These are phyloP conservation scores for Alnus rubra DNA, from an alignment of 306 rosid genomes.

Conservation along the genomic window DNA sequence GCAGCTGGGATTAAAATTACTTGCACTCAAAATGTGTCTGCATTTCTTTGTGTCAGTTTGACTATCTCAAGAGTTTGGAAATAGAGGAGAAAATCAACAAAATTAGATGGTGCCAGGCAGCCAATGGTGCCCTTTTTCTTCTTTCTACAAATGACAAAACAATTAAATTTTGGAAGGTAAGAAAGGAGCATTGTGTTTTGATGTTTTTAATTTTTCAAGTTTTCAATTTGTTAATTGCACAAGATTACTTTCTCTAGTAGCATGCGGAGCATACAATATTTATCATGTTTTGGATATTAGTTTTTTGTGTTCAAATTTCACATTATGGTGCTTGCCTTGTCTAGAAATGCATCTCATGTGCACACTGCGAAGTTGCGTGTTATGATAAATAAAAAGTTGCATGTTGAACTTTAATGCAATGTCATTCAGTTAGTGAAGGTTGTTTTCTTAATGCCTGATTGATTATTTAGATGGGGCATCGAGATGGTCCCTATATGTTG, in stretches of 20 bases:
- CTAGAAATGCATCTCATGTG: background rate
- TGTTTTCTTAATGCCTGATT: background rate
- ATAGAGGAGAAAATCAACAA: constrained; percentile 99
- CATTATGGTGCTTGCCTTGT: background rate
- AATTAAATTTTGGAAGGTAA: constrained; percentile 97
- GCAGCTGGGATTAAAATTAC: constrained; percentile 17
- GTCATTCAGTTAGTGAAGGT: background rate
- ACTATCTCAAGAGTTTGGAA: constrained; percentile 99
- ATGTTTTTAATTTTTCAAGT: constrained; percentile 18
- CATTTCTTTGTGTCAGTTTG: constrained; percentile 64
- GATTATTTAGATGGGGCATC: constrained; percentile 4
- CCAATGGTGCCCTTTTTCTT: constrained; percentile 91
- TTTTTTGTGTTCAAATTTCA: background rate
- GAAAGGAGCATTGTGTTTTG: constrained; percentile 23
- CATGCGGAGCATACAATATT: background rate
- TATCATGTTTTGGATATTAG: background rate
- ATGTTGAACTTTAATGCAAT: background rate
- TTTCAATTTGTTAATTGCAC: constrained; percentile 3
- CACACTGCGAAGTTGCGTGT: background rate
- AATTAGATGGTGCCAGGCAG: constrained; percentile 98
- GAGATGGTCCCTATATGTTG: background rate
- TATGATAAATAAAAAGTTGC: background rate
- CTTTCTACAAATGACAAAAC: constrained; percentile 96
- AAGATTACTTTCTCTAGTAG: background rate
- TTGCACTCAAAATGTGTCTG: constrained; percentile 17